Base-by-base conservation (phyloP, 345 rosid genomes). In the Lepidium aucheri region DNA sequence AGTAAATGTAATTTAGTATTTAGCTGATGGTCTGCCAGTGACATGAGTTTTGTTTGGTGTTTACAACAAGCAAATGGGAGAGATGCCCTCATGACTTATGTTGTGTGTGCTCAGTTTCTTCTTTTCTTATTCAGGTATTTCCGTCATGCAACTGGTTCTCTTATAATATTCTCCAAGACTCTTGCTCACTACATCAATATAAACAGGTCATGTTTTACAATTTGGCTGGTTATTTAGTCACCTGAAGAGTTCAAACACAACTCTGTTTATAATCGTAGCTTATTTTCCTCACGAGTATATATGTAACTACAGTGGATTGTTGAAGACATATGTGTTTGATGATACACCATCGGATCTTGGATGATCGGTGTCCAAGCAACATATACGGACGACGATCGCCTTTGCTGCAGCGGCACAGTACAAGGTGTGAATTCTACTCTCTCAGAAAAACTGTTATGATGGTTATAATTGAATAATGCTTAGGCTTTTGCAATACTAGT, bases 341-440 rank as follows among this genome's bases (percentile, higher is more conserved):
- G 97, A 95, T 80, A 77, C 46, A 82, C 97, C 8, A 70, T 89
- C 1, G 99, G 99, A 46, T 95, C 99, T 57, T 95, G 97, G 99
- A 87, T 95, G 95, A 88, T 95, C 80, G 97, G 99, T 63, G 44
- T 95, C 41, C 86, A 82, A 58, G 88, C 94, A 62, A 86, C 97
- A 42, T 89, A 87, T 62, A 87, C 83, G 72, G 99, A 95, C 32
- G 97, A 95, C 76, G 86, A 83, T 73, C 87, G 84, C 54, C 80
- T 95, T 54, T 95, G 99, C 79, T 91, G 99, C 77, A 62, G 88
- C 75, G 84, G 96, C 82, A 79, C 80, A 53, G 86, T 82, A 74
- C 97, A 89, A 87, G 99, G 99, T 94, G 28, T 57, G 33, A 41
- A 52, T 61, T 22, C 68, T 60, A 33, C 6, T 69, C 47, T 52